These are phyloP conservation scores for Ganoderma lingzhi DNA, from an alignment of 1,284 basidiomycete genomes.

Conservation along the genomic window DNA sequence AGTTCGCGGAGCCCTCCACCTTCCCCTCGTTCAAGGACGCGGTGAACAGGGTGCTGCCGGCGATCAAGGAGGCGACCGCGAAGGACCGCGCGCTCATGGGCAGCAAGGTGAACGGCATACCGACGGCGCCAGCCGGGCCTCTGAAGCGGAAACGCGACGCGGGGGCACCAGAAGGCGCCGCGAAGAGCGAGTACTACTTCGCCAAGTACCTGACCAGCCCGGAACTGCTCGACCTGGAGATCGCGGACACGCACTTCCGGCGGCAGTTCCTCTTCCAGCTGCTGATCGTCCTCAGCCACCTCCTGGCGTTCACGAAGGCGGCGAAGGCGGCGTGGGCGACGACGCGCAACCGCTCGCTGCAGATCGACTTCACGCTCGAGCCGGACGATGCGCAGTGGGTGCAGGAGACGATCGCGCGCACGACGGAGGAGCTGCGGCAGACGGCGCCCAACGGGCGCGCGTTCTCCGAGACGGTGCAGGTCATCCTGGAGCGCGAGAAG, in stretches of 20 bases:
- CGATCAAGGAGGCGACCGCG: conserved; percentile 84
- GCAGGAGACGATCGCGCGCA: conserved; percentile 69
- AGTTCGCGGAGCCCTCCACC: conserved; percentile 62
- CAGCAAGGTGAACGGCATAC: conserved; percentile 51
- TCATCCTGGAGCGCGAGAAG: conserved; percentile 80
- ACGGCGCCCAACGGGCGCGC: conserved; percentile 77
- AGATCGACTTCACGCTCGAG: conserved; percentile 82
- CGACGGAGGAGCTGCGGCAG: conserved; percentile 74
- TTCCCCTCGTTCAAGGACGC: conserved; percentile 73
- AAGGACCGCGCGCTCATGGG: conserved; percentile 87
- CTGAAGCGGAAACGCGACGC: conserved; percentile 73
- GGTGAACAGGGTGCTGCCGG: conserved; percentile 74
- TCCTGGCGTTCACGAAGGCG: conserved; percentile 78
- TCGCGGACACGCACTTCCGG: conserved; percentile 89
- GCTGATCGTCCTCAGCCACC: conserved; percentile 83
- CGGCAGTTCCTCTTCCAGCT: conserved; percentile 92
- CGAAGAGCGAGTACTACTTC: conserved; percentile 82
- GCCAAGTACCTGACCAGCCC: conserved; percentile 91
- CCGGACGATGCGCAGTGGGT: conserved; percentile 75
- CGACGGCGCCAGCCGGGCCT: conserved; percentile 46
- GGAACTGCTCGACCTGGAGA: conserved; percentile 88
- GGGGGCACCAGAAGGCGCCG: conserved; percentile 55
- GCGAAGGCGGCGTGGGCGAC: conserved; percentile 70
- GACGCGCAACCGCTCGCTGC: conserved; percentile 73
- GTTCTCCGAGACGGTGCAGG: conserved; percentile 75